Evolutionary conservation across 805 yeast species (phyloP).

Genomic region (Yamadazyma kitorensis): DNA sequence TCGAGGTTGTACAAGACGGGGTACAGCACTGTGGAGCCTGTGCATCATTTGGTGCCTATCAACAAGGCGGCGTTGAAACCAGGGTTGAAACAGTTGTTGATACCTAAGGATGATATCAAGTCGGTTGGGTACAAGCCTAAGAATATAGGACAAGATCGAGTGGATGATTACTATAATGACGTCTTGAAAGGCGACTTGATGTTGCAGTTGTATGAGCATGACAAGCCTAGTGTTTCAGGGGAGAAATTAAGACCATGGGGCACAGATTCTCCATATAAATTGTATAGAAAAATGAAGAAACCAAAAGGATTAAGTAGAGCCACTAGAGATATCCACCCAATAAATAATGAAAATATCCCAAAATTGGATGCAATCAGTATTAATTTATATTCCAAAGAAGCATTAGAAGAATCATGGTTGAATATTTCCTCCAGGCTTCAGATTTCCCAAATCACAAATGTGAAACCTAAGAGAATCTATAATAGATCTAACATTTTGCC

Average conservation of each 20-base stretch:
- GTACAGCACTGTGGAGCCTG: constrained; percentile 78
- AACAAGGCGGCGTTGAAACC: constrained; percentile 74
- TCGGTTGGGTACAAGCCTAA: constrained; percentile 77
- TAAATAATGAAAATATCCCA: constrained; percentile 71
- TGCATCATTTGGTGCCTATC: constrained; percentile 82
- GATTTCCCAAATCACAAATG: constrained; percentile 92
- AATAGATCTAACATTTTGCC: constrained; percentile 77
- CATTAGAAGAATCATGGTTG: constrained; percentile 65
- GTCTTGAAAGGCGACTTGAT: constrained; percentile 75
- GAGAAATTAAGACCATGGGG: constrained; percentile 81
- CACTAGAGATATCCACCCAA: constrained; percentile 68
- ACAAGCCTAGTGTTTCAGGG: constrained; percentile 53
- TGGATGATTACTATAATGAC: constrained; percentile 70
- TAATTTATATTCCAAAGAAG: constrained; percentile 73
- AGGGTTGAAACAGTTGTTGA: constrained; percentile 63
- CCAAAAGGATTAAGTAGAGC: constrained; percentile 76
- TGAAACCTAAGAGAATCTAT: constrained; percentile 68
- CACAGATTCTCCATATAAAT: constrained; percentile 81
- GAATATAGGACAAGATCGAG: constrained; percentile 75
- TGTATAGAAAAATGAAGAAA: constrained; percentile 73
- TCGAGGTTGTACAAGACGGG: constrained; percentile 48
- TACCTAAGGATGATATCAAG: constrained; percentile 70
- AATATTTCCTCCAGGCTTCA: constrained; percentile 76
- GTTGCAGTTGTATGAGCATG: constrained; percentile 74
- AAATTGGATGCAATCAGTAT: constrained; percentile 62